phyloP scores from a whole-genome alignment of 306 rosid genomes.

The Dalbergia oliveri region DNA sequence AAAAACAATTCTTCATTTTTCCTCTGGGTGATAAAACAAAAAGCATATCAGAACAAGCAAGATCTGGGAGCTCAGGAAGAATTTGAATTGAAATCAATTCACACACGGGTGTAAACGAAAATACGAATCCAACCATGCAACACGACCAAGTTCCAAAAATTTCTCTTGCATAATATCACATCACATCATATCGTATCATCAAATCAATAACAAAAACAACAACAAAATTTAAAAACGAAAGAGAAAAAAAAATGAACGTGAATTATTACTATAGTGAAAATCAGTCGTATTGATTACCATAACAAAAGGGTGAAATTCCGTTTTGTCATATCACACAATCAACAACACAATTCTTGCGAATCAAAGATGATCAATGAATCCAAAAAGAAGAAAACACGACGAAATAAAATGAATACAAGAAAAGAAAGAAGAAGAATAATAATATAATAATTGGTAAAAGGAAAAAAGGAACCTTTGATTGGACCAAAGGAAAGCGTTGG shows the following conservation, averaged over 20 bases:
- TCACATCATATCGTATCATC: not conserved
- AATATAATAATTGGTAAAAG: not conserved
- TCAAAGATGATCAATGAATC: slow-evolving; percentile 9
- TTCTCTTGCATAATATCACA: not conserved
- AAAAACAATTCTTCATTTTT: not conserved
- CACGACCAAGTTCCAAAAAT: slow-evolving; percentile 6
- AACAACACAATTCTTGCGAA: not conserved
- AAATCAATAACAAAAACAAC: not conserved
- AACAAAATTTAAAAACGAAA: not conserved
- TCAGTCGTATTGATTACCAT: slow-evolving; percentile 9
- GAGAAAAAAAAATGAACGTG: not conserved
- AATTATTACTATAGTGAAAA: slow-evolving; percentile 6
- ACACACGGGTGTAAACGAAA: slow-evolving; percentile 1
- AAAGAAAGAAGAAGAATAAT: not conserved
- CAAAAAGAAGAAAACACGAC: not conserved
- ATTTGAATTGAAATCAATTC: slow-evolving; percentile 18
- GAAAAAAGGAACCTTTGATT: slow-evolving; percentile 45
- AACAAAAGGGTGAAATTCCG: not conserved
- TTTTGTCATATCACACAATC: not conserved
- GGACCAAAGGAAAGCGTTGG: slow-evolving; percentile 70
- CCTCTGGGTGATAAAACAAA: not conserved
- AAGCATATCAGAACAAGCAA: not conserved
- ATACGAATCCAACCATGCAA: slow-evolving; percentile 14
- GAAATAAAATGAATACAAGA: too few relatives aligned
- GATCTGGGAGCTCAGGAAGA: slow-evolving; percentile 7